Conservation (phyloP, 2,329 filamentous ascomycete genomes). For the Dryadomyces quercivorus region DNA sequence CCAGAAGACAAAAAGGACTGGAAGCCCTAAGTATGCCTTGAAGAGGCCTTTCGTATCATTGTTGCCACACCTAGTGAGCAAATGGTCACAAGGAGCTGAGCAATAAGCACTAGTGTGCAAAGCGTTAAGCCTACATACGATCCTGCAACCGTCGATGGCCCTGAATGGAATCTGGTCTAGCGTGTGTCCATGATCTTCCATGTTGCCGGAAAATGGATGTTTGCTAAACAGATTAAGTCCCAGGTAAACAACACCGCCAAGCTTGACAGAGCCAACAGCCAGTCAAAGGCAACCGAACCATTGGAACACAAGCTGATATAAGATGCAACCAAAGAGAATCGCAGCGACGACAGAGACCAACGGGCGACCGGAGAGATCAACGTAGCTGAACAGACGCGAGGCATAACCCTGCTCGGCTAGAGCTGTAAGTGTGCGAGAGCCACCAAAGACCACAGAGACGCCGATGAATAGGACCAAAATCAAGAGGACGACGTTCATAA, state of each 20-base stretch:
- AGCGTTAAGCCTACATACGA: constrained; percentile 52
- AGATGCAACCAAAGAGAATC: constrained; percentile 36
- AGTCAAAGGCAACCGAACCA: constrained; percentile 44
- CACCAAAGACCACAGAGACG: constrained; percentile 46
- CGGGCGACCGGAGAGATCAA: constrained; percentile 45
- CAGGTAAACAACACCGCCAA: constrained; percentile 56
- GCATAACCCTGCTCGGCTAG: constrained; percentile 48
- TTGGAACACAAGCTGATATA: constrained; percentile 32
- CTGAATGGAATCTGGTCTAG: constrained; percentile 56
- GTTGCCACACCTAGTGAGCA: constrained; percentile 16
- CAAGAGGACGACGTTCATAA: constrained; percentile 49
- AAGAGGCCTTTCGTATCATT: constrained; percentile 36
- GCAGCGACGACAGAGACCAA: constrained; percentile 34
- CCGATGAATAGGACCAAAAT: constrained; percentile 47
- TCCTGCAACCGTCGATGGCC: constrained; percentile 46
- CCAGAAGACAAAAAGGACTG: constrained; percentile 43
- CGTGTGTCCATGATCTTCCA: constrained; percentile 51
- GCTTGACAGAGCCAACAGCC: constrained; percentile 54
- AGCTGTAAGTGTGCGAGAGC: constrained; percentile 45
- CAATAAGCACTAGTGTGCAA: constrained; percentile 42
- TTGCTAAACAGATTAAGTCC: constrained; percentile 55
- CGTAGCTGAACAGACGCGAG: constrained; percentile 41
- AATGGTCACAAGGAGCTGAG: constrained; percentile 37
- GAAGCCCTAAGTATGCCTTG: constrained; percentile 38
- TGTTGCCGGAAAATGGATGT: constrained; percentile 56